Base-by-base conservation (phyloP, 805 yeast genomes). In the Metschnikowia matae region DNA sequence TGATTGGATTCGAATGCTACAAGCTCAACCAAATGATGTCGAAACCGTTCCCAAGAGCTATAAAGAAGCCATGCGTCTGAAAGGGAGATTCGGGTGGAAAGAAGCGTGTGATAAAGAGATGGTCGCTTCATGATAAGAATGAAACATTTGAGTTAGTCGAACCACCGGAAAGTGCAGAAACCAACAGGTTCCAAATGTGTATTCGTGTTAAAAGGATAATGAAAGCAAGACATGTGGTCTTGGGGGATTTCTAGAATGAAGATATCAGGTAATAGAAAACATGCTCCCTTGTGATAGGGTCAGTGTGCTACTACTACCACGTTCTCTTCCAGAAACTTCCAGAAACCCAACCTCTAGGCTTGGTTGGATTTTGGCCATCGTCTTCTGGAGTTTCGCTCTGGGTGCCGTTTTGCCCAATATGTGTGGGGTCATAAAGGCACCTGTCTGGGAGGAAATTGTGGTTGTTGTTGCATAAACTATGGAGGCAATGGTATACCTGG, bases 401-500 rank as follows among this genome's bases (percentile, higher is more conserved):
- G n/a, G n/a, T 7, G 10, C 20, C 31, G 14, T 18, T 32, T 8
- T 33, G 32, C 8, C 38, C 31, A 15, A n/a, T 42, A 13, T 38
- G 29, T 8, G 13, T 14, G 11, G 38, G 20, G 4, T 21, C 17
- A 15, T 20, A 33, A n/a, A 8, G 45, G 45, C 32, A 32, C 21
- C 20, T 42, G 45, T 3, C 31, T 44, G 8, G 48, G 40, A 5
- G 48, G 51, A 15, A 43, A 43, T 15, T 50, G 64, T 38, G 49
- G 61, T 36, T 58, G 62, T 34, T 59, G 67, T 17, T 61, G 61
- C 48, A 62, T 59, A 41, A 64, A 66, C 33, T 64, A 71, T 5
- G 72, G 73, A 17, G 74, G 73, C 48, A 69, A 58, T 21, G 75
- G 74, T 38, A 64, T 59, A 2, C 71, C 71, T 6, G 70, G 72